A percentile compares a stretch with the other conserved stretches of the same genome.
phyloP scores from a whole-genome alignment of 495 filamentous ascomycete genomes.

The Schizothecium vesticola region DNA sequence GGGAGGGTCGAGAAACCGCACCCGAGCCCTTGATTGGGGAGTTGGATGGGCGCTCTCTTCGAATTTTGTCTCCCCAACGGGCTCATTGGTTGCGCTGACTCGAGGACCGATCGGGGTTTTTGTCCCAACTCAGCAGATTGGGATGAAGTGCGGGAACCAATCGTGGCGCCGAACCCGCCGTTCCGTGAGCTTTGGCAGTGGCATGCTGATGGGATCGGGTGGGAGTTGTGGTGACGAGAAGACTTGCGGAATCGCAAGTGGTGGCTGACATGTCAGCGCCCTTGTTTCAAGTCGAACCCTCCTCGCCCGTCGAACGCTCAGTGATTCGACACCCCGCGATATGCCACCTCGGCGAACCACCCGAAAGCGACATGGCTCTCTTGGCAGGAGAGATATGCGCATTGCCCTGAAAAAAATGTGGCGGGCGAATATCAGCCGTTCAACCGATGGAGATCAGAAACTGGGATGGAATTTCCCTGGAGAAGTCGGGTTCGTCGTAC shows the following conservation, averaged over 20 bases:
- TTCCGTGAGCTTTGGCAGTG: slow-evolving; percentile 1
- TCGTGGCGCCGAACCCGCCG: neutral
- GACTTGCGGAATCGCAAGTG: slow-evolving; percentile 9
- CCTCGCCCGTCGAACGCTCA: neutral
- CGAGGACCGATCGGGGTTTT: slow-evolving; percentile 6
- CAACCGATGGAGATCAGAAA: neutral
- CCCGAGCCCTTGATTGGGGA: neutral
- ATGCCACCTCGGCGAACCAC: neutral
- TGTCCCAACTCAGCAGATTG: slow-evolving; percentile 3
- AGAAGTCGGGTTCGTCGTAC: neutral
- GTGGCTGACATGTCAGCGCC: slow-evolving; percentile 14
- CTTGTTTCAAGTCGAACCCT: slow-evolving; percentile 19
- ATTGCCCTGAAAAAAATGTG: neutral
- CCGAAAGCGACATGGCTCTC: neutral
- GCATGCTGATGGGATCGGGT: neutral
- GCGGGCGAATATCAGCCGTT: slow-evolving; percentile 12
- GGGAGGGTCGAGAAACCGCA: neutral
- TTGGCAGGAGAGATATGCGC: slow-evolving; percentile 16
- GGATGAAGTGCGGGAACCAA: slow-evolving; percentile 11
- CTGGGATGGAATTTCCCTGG: neutral
- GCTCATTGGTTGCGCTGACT: neutral
- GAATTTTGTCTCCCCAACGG: slow-evolving; percentile 4
- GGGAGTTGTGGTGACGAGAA: neutral
- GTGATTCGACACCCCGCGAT: slow-evolving; percentile 6
- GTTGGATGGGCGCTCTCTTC: neutral